phyloP scores from a whole-genome alignment of 352 stramenopile genomes.

The Phytophthora cactorum region DNA sequence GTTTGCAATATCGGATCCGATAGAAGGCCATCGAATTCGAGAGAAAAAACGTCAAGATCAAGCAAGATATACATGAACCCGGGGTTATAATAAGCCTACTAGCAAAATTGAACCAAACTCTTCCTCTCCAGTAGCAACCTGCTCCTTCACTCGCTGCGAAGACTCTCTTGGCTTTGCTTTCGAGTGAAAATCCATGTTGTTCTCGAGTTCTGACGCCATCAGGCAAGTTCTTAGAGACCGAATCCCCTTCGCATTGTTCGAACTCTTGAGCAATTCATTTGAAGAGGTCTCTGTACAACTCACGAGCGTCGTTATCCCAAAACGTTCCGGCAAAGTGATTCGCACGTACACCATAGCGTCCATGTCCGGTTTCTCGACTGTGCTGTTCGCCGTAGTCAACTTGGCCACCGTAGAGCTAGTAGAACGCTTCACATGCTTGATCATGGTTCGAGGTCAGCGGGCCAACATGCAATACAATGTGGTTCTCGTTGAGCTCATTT shows the following conservation, averaged over 20 bases:
- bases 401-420: conserved; percentile 53
- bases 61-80: no score
- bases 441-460: conserved; percentile 65
- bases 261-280: conserved; percentile 51
- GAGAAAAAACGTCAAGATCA: no score
- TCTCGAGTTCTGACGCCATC: background rate
- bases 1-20: conserved; percentile 24
- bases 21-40: conserved; percentile 15
- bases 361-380: conserved; percentile 32
- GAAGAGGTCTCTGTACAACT: conserved; percentile 67
- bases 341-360: conserved; percentile 51
- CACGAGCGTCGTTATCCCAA: conserved; percentile 54
- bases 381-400: conserved; percentile 69
- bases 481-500: conserved; percentile 46
- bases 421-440: conserved; percentile 63
- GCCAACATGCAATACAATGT: conserved; percentile 56
- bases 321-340: conserved; percentile 69
- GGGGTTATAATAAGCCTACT: no score
- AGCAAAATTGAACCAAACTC: no score
- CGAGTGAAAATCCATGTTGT: conserved; percentile 4
- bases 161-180: conserved; percentile 15
- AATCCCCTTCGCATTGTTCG: conserved; percentile 23
- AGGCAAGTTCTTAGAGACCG: background rate
- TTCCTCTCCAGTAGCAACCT: no score
- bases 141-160: conserved; percentile 8